Conservation (phyloP, 2,329 filamentous ascomycete species). For the Pezicula neosporulosa region DNA sequence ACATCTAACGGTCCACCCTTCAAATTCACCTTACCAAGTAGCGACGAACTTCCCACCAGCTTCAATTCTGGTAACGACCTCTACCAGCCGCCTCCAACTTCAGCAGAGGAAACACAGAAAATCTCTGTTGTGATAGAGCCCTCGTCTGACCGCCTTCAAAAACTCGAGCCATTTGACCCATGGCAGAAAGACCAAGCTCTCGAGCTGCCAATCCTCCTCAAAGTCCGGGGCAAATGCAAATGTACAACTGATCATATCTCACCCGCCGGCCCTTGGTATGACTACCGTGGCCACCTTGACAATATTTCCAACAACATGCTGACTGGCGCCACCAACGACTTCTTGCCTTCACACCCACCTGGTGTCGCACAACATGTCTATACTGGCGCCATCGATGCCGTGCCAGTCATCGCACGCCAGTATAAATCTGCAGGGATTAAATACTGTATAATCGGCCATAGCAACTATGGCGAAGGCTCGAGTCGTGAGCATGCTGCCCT, state of each 20-base stretch:
- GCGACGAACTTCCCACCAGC: constrained; percentile 21
- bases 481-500: constrained; percentile 26
- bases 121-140: constrained; percentile 24
- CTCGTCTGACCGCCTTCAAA: constrained; percentile 27
- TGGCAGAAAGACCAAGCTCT: constrained; percentile 18
- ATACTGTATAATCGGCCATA: constrained; percentile 32
- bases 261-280: constrained; percentile 35
- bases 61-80: constrained; percentile 23
- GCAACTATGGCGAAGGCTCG: constrained; percentile 27
- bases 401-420: constrained; percentile 26
- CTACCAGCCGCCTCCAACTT: constrained; percentile 23
- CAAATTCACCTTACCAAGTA: constrained; percentile 24
- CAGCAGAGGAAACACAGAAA: constrained; percentile 12
- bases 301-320: constrained; percentile 35
- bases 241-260: constrained; percentile 38
- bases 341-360: constrained; percentile 7
- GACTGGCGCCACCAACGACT: constrained; percentile 31
- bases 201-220: constrained; percentile 26
- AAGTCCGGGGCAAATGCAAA: constrained; percentile 35
- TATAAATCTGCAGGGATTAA: constrained; percentile 16
- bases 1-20: constrained; percentile 12
- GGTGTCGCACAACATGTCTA: constrained; percentile 25
- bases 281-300: constrained; percentile 35
- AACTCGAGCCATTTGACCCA: constrained; percentile 21
- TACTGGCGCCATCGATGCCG: constrained; percentile 11